Evolutionary conservation across 495 filamentous ascomycete species (phyloP), one percentile per base, ranked within the genome.

Genomic region (Hyphodiscus hymeniophilus): DNA sequence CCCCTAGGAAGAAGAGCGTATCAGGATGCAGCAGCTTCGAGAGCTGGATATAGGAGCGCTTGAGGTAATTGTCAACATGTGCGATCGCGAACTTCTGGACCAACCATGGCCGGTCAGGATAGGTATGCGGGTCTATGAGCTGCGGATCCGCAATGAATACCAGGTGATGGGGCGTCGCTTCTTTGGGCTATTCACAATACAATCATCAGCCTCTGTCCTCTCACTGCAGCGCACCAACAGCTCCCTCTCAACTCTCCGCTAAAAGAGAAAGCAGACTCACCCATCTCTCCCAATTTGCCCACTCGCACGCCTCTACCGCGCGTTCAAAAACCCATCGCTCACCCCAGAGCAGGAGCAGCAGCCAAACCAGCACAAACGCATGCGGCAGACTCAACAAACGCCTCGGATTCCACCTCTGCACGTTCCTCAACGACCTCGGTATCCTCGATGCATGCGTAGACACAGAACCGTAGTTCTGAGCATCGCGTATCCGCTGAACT

Each of bases 61-160:
- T 78, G 48, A 97, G 69, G 58, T 95, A 99, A 49, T 85, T 81
- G 59, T 99, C 94, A 5, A 88, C 94, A 58, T 94, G 83, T 45
- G 73, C 66, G 28, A 90, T 73, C 0, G 91, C 96, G 39, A 92
- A 61, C 1, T 82, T 75, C 17, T 80, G 85, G 4, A 97, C 64
- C 15, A 87, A 84, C 87, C 90, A 92, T 32, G 92, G 92, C 33
- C 94, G 84, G 39, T 84, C 92, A 15, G 92, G 86, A 62, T 99
- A 97, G 12, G 89, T 92, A 61, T 99, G 92, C 23, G 91, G 87
- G 66, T 99, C 94, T 57, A 95, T 88, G 28, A 99, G 74, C 62
- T 99, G 94, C n/a, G 94, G 94, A 61, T 99, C 94, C 32, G 94
- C 90, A 48, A 99, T 71, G 57, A 99, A 83, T 42, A 84, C 77